These are phyloP conservation scores for Nadsonia commutata DNA, from an alignment of 1,139 yeast genomes.

Conservation along the genomic window DNA sequence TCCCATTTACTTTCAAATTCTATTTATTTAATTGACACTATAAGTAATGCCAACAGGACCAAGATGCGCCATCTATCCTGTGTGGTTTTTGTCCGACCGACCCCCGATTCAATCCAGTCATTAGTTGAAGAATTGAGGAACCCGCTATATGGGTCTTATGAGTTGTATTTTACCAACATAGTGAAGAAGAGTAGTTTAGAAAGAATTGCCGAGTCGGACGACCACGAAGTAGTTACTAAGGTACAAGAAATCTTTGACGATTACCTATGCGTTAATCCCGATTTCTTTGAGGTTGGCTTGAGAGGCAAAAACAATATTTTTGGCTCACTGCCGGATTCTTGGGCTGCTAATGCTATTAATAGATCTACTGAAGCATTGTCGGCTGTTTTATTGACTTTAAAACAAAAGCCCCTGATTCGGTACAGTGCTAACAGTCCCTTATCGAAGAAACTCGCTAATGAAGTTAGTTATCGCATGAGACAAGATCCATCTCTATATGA, in stretches of 20 bases:
- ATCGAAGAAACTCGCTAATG: conserved; percentile 55
- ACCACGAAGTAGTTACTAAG: conserved; percentile 58
- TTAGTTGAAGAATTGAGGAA: conserved; percentile 51
- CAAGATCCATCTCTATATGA: conserved; percentile 47
- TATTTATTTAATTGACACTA: conserved; percentile 61
- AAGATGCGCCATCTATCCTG: conserved; percentile 75
- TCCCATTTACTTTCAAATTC: conserved; percentile 70
- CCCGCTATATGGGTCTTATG: conserved; percentile 72
- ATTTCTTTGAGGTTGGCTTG: conserved; percentile 40
- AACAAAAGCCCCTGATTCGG: conserved; percentile 62
- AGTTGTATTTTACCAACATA: conserved; percentile 48
- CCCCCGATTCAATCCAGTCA: conserved; percentile 42
- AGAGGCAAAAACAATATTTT: conserved; percentile 13
- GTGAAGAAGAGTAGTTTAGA: conserved; percentile 67
- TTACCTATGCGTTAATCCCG: conserved; percentile 56
- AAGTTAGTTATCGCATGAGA: conserved; percentile 28
- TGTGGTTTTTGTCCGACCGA: conserved; percentile 65
- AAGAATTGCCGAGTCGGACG: conserved; percentile 79
- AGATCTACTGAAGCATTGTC: conserved; percentile 38
- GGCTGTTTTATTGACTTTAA: conserved; percentile 59
- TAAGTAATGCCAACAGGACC: conserved; percentile 51
- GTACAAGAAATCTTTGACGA: conserved; percentile 81
- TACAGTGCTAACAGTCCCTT: conserved; percentile 54
- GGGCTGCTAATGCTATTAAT: conserved; percentile 37
- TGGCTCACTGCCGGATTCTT: conserved; percentile 19